Conservation (phyloP, 352 stramenopile genomes). For the Blastocystis sp. region DNA sequence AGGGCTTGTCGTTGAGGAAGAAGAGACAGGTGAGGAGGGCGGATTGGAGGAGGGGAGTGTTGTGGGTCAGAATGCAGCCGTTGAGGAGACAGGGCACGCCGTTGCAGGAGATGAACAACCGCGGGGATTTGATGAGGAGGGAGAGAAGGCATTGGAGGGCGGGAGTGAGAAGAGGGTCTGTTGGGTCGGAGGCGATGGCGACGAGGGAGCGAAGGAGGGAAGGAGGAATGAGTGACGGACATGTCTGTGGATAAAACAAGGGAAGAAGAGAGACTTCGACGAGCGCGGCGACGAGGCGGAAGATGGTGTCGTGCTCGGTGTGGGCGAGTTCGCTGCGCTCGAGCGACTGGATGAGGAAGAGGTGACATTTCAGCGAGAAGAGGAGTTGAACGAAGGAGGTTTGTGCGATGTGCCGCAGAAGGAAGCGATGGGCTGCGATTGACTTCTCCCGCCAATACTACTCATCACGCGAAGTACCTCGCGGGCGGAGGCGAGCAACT, state of each 20-base stretch:
- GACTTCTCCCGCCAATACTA: not conserved
- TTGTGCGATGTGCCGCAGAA: not conserved
- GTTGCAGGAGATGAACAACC: slow-evolving; percentile 12
- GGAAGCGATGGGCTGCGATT: not conserved
- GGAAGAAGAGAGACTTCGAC: not conserved
- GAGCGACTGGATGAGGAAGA: slow-evolving; percentile 39
- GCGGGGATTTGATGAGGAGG: slow-evolving; percentile 6
- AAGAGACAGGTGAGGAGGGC: slow-evolving; percentile 23
- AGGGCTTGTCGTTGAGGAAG: not conserved
- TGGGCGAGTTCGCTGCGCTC: not conserved
- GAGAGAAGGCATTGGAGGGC: slow-evolving; percentile 19
- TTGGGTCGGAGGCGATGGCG: not conserved
- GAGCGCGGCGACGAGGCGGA: not conserved
- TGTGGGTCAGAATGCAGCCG: slow-evolving; percentile 21
- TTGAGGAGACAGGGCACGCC: not conserved
- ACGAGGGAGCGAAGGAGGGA: not conserved
- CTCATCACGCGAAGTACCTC: not conserved
- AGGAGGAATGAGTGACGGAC: not conserved
- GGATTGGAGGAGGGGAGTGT: slow-evolving; percentile 38
- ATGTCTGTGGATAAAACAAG: not conserved
- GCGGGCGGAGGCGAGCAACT: too few species aligned
- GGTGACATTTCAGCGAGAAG: slow-evolving; percentile 52
- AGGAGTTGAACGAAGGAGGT: not conserved
- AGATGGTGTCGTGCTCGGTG: not conserved
- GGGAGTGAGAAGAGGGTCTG: not conserved